Evolutionary conservation across 257 asterid species (phyloP).

Genomic region (Verbascum thapsus): DNA sequence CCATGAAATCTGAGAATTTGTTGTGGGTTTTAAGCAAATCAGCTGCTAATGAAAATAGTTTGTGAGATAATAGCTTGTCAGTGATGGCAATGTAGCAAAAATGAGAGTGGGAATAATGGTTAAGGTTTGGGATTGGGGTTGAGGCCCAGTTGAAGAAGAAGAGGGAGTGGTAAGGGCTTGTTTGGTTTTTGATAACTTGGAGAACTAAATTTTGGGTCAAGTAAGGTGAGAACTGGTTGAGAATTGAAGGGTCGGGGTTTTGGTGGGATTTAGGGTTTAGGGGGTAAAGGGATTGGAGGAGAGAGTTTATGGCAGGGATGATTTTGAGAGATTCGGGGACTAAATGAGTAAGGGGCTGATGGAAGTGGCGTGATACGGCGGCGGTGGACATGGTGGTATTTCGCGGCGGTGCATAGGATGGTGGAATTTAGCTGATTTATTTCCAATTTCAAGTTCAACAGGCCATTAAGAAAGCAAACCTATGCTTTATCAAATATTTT

Average conservation of each 20-base stretch:
- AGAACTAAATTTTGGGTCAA: constrained; percentile 39
- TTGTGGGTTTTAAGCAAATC: constrained; percentile 37
- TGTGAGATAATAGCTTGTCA: constrained; percentile 47
- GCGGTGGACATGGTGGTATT: constrained; percentile 27
- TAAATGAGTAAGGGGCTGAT: constrained; percentile 4
- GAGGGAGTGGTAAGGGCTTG: constrained; percentile 49
- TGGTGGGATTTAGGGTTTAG: constrained; percentile 30
- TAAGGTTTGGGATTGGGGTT: constrained; percentile 38
- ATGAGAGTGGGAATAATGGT: constrained; percentile 38
- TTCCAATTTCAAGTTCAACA: not conserved
- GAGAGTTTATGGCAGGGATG: constrained; percentile 34
- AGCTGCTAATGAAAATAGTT: constrained; percentile 37
- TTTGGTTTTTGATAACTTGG: constrained; percentile 34
- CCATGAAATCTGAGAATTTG: constrained; percentile 47
- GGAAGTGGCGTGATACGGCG: constrained; percentile 25
- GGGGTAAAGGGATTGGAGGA: constrained; percentile 41
- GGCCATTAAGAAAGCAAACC: not conserved
- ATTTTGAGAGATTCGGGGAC: constrained; percentile 19
- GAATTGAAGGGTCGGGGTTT: constrained; percentile 36
- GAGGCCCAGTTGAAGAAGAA: constrained; percentile 60
- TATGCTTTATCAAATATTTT: no score
- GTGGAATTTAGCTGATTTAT: not conserved
- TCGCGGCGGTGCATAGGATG: constrained; percentile 6
- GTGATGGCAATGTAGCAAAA: constrained; percentile 49
- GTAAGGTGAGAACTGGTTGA: constrained; percentile 44